Evolutionary conservation across 805 yeast genomes (phyloP).

Genomic region (Kuraishia floccosa): DNA sequence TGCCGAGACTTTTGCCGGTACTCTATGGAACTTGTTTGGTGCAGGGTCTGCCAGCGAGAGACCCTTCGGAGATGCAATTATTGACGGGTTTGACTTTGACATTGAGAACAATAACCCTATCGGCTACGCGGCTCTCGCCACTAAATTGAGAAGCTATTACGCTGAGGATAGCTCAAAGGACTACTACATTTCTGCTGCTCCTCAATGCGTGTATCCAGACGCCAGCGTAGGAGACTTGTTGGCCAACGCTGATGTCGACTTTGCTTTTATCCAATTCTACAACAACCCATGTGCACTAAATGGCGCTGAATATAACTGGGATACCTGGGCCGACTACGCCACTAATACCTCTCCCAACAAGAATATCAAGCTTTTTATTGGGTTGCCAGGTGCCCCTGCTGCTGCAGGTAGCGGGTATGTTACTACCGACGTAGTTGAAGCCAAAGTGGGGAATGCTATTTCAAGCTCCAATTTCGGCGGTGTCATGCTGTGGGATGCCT

Average conservation of each 20-base stretch:
- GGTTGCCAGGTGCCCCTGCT: constrained; percentile 48
- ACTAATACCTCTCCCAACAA: constrained; percentile 47
- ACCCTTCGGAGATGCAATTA: constrained; percentile 61
- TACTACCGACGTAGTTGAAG: constrained; percentile 25
- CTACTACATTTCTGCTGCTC: constrained; percentile 80
- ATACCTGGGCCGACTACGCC: constrained; percentile 65
- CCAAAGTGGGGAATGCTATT: constrained; percentile 13
- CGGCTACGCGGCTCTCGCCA: constrained; percentile 61
- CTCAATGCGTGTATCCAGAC: constrained; percentile 88
- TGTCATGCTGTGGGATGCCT: constrained; percentile 80
- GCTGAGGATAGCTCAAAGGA: constrained; percentile 32
- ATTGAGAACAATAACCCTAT: constrained; percentile 44
- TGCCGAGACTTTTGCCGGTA: constrained; percentile 49
- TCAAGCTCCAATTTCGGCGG: constrained; percentile 46
- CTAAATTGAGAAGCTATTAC: constrained; percentile 28
- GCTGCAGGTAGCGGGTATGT: constrained; percentile 52
- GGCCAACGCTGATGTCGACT: constrained; percentile 53
- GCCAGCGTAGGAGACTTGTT: constrained; percentile 32
- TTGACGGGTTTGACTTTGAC: constrained; percentile 82
- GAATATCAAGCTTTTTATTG: constrained; percentile 59
- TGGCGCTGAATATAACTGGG: constrained; percentile 39
- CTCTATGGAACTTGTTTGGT: constrained; percentile 55
- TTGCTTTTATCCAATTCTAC: constrained; percentile 80
- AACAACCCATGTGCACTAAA: constrained; percentile 67
- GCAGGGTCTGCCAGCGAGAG: constrained; percentile 36